These are phyloP conservation scores for Xeromyces bisporus DNA, from an alignment of 495 filamentous ascomycete species.

Conservation along the genomic window DNA sequence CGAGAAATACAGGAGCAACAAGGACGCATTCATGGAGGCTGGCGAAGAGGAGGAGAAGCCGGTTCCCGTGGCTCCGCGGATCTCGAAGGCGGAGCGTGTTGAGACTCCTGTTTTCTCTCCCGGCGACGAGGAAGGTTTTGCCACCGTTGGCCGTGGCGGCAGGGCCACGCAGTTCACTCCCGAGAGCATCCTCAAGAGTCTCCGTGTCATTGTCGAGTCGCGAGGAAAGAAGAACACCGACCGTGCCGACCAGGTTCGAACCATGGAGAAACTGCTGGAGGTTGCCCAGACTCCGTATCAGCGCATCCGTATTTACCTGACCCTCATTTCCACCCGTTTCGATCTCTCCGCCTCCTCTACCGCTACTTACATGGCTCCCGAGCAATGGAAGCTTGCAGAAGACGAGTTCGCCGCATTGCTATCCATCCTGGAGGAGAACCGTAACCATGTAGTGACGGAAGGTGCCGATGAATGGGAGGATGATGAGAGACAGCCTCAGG, in stretches of 20 bases:
- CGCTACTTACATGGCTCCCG: constrained; percentile 74
- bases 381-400: constrained; percentile 94
- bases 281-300: constrained; percentile 84
- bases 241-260: constrained; percentile 77
- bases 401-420: constrained; percentile 65
- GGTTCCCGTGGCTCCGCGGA: constrained; percentile 14
- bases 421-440: constrained; percentile 58
- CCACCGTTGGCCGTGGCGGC: constrained; percentile 71
- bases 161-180: constrained; percentile 78
- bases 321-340: constrained; percentile 84
- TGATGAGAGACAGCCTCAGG: constrained; percentile 74
- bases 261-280: constrained; percentile 91
- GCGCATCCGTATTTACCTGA: constrained; percentile 80
- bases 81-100: constrained; percentile 26
- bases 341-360: constrained; percentile 69
- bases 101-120: constrained; percentile 29
- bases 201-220: constrained; percentile 82
- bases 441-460: constrained; percentile 69
- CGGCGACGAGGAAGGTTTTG: constrained; percentile 69
- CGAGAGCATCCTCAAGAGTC: constrained; percentile 95
- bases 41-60: constrained; percentile 49
- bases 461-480: constrained; percentile 97
- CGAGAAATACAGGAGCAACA: constrained; percentile 69
- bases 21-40: constrained; percentile 73
- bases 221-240: constrained; percentile 98